Evolutionary conservation across 257 asterid genomes (phyloP).

Genomic region (Lycium barbarum): DNA sequence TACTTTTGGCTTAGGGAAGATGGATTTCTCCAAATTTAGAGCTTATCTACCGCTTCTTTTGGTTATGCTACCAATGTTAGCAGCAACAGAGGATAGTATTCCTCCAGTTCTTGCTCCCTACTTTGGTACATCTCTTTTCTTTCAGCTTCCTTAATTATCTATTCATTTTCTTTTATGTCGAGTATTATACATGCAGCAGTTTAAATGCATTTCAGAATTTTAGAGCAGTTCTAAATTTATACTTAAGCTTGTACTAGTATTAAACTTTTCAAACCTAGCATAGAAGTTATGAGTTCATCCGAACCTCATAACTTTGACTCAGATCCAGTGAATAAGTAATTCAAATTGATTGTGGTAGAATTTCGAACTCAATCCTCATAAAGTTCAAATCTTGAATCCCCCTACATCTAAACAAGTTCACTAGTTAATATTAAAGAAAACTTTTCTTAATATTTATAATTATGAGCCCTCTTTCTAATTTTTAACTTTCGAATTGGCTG

Average conservation of each 20-base stretch:
- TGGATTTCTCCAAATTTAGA: conserved; percentile 10
- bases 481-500: background rate
- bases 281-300: background rate
- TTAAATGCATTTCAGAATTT: background rate
- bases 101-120: conserved; percentile 25
- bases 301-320: too few relatives aligned
- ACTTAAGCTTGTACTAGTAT: background rate
- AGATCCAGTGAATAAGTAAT: background rate
- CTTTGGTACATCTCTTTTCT: conserved; percentile 11
- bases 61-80: conserved; percentile 24
- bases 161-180: background rate
- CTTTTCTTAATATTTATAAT: background rate
- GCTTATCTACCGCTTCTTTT: background rate
- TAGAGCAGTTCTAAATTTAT: background rate
- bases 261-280: background rate
- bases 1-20: background rate
- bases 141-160: background rate
- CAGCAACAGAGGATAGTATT: conserved; percentile 23
- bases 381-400: background rate
- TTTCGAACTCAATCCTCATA: background rate
- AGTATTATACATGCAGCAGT: background rate
- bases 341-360: background rate
- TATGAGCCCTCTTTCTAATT: background rate
- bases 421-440: background rate
- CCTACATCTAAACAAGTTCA: background rate